A percentile compares a stretch with the other conserved stretches of the same genome.
Conservation (phyloP, 2,329 filamentous ascomycete genomes). For the Arthrobotrys pseudoclavata region DNA sequence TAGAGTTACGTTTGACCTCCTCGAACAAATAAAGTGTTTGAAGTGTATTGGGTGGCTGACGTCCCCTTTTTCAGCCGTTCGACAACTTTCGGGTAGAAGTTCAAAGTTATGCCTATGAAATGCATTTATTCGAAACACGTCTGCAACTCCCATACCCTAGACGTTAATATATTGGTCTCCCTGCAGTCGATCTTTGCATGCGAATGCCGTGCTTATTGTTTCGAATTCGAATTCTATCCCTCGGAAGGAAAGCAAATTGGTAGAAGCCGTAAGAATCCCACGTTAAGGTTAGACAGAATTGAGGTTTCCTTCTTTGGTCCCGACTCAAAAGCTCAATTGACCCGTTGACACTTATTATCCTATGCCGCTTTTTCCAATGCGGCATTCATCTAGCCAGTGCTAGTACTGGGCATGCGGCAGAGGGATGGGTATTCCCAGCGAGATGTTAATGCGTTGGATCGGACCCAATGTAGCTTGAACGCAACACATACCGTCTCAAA, state of each 20-base stretch:
- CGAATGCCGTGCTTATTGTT: conserved; percentile 18
- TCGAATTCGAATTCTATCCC: conserved; percentile 6
- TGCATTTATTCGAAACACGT: conserved; percentile 40
- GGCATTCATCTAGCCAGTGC: no score
- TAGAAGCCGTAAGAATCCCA: no score
- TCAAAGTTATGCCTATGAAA: conserved; percentile 26
- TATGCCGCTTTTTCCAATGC: no score
- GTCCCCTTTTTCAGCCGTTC: conserved; percentile 17
- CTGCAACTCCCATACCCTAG: conserved; percentile 12
- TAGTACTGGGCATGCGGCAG: no score
- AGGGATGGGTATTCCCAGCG: no score
- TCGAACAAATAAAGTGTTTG: conserved; percentile 40
- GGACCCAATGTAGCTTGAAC: no score
- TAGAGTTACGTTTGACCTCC: background rate
- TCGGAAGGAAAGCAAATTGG: conserved; percentile 6
- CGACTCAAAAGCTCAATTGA: no score
- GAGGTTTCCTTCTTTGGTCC: background rate
- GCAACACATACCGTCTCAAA: no score
- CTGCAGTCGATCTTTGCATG: conserved; percentile 12
- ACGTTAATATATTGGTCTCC: conserved; percentile 11
- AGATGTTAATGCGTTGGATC: no score
- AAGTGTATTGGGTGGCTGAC: conserved; percentile 46
- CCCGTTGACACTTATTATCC: no score
- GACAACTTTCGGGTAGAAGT: conserved; percentile 15
- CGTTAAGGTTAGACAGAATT: no score